Percentiles rank a stretch among this genome's conserved stretches.
These are phyloP conservation scores for Chlamydomonas reinhardtii DNA, from an alignment of 163 green algal species.

Conservation along the genomic window DNA sequence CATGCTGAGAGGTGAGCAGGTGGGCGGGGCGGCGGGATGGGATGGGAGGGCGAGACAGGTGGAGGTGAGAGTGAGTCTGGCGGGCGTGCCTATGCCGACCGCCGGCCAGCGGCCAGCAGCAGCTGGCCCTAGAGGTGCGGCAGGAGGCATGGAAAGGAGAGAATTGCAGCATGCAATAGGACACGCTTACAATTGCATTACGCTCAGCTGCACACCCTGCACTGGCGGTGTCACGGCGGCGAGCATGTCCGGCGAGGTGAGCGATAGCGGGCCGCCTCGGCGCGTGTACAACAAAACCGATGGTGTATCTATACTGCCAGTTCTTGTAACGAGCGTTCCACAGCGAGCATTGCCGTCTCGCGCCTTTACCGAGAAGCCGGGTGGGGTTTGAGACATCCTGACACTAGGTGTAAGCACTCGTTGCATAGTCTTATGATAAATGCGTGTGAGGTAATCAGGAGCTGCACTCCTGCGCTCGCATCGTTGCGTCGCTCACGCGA, in stretches of 20 bases:
- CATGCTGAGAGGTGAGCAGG: conserved; percentile 60
- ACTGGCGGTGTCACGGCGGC: conserved; percentile 59
- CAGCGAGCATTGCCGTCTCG: conserved; percentile 25
- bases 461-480: too few species aligned
- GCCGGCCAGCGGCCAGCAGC: too few species aligned
- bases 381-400: neutral
- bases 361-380: conserved; percentile 23
- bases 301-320: conserved; percentile 61
- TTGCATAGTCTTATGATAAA: neutral
- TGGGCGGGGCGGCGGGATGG: too few species aligned
- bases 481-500: too few species aligned
- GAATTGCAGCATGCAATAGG: neutral
- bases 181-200: conserved; percentile 71
- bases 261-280: conserved; percentile 60
- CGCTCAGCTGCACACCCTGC: conserved; percentile 63
- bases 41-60: neutral
- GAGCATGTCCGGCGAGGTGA: conserved; percentile 72
- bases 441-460: too few species aligned
- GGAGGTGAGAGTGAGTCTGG: too few species aligned
- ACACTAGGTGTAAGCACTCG: neutral
- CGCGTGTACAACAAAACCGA: conserved; percentile 71
- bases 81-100: too few species aligned
- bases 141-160: neutral
- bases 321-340: conserved; percentile 19
- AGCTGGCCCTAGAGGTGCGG: neutral